Evolutionary conservation across 2,329 filamentous ascomycete species (phyloP).

Genomic region (Berkeleyomyces basicola): DNA sequence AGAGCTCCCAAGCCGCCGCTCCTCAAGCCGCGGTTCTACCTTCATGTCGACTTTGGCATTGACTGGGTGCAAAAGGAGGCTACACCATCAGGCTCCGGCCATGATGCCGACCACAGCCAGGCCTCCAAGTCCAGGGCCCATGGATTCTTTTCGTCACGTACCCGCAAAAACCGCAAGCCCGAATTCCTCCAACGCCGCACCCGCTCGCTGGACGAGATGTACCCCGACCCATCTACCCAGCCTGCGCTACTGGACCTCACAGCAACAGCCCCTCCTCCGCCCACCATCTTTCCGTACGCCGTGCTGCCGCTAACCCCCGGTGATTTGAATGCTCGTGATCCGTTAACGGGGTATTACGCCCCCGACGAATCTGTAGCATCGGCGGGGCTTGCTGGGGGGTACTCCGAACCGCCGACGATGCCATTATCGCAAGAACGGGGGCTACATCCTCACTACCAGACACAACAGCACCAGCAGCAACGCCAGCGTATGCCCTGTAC

Average conservation of each 20-base stretch:
- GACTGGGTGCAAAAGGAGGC: constrained; percentile 29
- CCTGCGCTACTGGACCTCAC: constrained; percentile 4
- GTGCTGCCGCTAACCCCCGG: constrained; percentile 9
- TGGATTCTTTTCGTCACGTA: constrained; percentile 1
- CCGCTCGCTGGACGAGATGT: constrained; percentile 26
- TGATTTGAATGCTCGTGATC: constrained; percentile 9
- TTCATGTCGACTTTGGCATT: constrained; percentile 35
- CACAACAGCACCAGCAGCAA: background rate
- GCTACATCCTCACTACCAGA: background rate
- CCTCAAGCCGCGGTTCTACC: constrained; percentile 24
- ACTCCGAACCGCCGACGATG: background rate
- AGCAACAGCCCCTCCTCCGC: background rate
- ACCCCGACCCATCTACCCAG: constrained; percentile 17
- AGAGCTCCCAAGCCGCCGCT: background rate
- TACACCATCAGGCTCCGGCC: constrained; percentile 25
- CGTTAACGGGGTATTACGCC: constrained; percentile 5
- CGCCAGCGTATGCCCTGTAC: too few relatives aligned
- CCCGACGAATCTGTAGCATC: background rate
- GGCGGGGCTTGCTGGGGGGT: background rate
- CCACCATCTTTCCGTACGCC: background rate
- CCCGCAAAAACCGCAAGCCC: constrained; percentile 15
- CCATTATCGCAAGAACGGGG: background rate
- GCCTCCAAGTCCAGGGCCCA: constrained; percentile 15
- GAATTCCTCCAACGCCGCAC: constrained; percentile 15
- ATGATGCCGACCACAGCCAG: constrained; percentile 33